Evolutionary conservation across 495 filamentous ascomycete genomes (phyloP).

Genomic region (Podospora sp.): DNA sequence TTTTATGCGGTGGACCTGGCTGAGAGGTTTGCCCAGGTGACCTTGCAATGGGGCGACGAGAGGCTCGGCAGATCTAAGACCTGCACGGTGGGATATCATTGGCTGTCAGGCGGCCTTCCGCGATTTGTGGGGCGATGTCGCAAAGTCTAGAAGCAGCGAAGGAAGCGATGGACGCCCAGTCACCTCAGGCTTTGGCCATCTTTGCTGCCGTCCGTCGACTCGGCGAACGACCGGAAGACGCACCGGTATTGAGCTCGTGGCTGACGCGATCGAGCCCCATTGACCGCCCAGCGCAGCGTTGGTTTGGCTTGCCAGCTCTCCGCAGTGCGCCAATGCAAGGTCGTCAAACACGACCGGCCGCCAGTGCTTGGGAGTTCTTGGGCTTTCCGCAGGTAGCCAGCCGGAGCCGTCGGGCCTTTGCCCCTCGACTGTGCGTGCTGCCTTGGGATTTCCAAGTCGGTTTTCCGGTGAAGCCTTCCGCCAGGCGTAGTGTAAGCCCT

Average conservation of each 20-base stretch:
- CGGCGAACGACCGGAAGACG: neutral
- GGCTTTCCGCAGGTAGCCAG: neutral
- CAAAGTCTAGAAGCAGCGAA: constrained; percentile 14
- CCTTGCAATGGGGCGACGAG: neutral
- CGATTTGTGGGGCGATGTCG: constrained; percentile 8
- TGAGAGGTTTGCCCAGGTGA: constrained; percentile 17
- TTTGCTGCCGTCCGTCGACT: neutral
- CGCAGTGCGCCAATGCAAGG: neutral
- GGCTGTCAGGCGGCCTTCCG: neutral
- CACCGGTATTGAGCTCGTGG: neutral
- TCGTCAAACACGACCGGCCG: neutral
- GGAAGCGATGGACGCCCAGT: neutral
- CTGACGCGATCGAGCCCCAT: constrained; percentile 7
- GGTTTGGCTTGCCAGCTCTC: neutral
- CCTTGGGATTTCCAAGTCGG: neutral
- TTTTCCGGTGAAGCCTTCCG: neutral
- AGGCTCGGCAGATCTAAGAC: neutral
- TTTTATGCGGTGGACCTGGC: constrained; percentile 13
- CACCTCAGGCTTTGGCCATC: neutral
- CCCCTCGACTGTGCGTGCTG: neutral
- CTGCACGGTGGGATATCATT: neutral
- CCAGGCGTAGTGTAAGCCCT: neutral
- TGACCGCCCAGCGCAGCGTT: neutral
- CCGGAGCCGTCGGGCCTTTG: neutral
- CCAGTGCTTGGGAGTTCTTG: neutral